These are phyloP conservation scores for Nitzschia sp. DNA, from an alignment of 108 stramenopile species.

Conservation along the genomic window DNA sequence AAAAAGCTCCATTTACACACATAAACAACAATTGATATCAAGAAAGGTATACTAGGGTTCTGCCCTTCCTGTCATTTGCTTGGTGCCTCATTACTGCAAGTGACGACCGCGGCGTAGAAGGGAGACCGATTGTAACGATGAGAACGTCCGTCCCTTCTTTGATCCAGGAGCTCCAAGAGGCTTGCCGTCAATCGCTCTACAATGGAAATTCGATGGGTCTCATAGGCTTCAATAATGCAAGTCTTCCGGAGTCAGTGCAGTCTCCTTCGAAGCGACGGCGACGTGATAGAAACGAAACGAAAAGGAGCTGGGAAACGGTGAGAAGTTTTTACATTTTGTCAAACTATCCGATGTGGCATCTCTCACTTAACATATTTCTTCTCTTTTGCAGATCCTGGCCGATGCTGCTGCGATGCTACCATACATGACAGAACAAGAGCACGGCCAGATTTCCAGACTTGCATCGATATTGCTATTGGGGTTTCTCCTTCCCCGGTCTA, in stretches of 20 bases:
- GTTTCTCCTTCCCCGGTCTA: constrained; percentile 49
- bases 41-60: too few species aligned
- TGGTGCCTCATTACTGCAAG: too few species aligned
- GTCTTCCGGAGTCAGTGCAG: not conserved
- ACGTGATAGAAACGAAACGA: not conserved
- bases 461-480: constrained; percentile 49
- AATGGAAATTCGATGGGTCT: constrained; percentile 17
- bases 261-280: constrained; percentile 4
- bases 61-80: too few species aligned
- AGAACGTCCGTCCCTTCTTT: constrained; percentile 17
- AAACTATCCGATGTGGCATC: too few species aligned
- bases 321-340: not conserved
- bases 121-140: constrained; percentile 7
- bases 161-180: constrained; percentile 39
- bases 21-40: too few species aligned
- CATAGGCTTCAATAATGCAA: not conserved
- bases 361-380: too few species aligned
- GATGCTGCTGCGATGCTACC: constrained; percentile 38
- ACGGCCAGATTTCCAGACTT: constrained; percentile 34
- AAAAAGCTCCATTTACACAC: too few species aligned
- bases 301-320: constrained; percentile 24
- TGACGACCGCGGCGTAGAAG: too few species aligned
- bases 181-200: constrained; percentile 46
- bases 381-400: constrained; percentile 28
- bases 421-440: constrained; percentile 50